Base-by-base conservation (phyloP, 2,329 filamentous ascomycete genomes). In the Gnomoniopsis smithogilvyi region DNA sequence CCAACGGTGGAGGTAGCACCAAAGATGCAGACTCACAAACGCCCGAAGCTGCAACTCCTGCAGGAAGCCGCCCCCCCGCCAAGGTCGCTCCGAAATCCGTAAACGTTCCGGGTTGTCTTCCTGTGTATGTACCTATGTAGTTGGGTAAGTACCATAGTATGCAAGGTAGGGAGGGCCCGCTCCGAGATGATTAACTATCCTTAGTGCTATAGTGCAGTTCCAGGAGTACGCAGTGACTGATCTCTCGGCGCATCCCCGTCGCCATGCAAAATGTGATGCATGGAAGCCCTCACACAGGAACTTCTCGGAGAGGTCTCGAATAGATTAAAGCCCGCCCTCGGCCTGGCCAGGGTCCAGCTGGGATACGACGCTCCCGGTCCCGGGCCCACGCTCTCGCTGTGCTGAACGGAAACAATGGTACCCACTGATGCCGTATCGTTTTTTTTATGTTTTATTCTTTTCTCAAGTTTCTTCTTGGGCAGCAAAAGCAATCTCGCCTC, bases 261-360 rank as follows among this genome's bases (percentile, higher is more conserved):
- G 45, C 50, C 50, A 54, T 58, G 56, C 53, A 50, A n/a, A 30
- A 53, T 21, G 49, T 30, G 41, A 48, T 52, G 55, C 55, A 52
- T 52, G 55, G 55, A 47, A 48, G 24, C 34, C 47, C 26, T 43
- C n/a, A 21, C 38, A 36, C 48, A 51, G 48, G 48, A 45, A 24
- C n/a, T 50, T 45, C 33, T 50, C 36, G 38, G 41, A 24, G n/a
- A 45, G 26, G 54, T 57, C 48, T 57, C 54, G 30, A 36, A 36
- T 57, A 57, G 7, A 57, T 51, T 57, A 48, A 49, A 51, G 30
- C 48, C 3, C 24, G 22, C 24, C 48, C 48, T 26, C 45, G 43
- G 43, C 46, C 26, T 41, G 8, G 43, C 30, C 24, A 22, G 38
- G 26, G 3, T 19, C 55, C 55, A 52, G 48, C 38, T 46, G 48